A percentile compares a stretch with the other conserved stretches of the same genome.
These are phyloP conservation scores for Eimeria praecox DNA, from an alignment of 169 alveolate genomes.

Conservation along the genomic window DNA sequence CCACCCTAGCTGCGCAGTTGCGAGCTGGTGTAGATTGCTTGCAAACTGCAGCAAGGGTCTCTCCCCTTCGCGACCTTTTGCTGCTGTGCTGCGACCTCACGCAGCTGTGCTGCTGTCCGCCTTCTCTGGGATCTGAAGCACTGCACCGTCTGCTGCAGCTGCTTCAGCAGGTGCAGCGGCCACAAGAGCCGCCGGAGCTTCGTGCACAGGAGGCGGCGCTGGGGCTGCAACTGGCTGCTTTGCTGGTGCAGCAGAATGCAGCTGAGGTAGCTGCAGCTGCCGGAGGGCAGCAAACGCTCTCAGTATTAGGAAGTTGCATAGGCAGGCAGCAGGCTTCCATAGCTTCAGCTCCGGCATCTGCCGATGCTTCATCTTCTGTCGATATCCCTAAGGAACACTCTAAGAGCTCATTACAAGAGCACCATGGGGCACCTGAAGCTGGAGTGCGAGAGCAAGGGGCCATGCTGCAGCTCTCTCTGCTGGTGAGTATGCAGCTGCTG, in stretches of 20 bases:
- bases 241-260: constrained; percentile 26
- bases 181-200: background rate
- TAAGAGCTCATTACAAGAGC: background rate
- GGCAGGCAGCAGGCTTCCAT: background rate
- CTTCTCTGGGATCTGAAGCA: background rate
- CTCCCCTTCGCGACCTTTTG: background rate
- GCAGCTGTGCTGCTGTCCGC: constrained; percentile 49
- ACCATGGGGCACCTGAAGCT: background rate
- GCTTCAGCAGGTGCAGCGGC: constrained; percentile 28
- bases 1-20: background rate
- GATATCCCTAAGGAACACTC: background rate
- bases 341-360: background rate
- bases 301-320: background rate
- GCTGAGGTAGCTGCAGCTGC: background rate
- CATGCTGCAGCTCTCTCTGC: constrained; percentile 9
- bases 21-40: constrained; percentile 21
- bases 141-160: constrained; percentile 40
- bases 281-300: background rate
- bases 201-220: constrained; percentile 1
- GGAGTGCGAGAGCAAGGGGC: background rate
- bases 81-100: constrained; percentile 8
- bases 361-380: background rate
- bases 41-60: background rate
- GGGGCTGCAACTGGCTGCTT: constrained; percentile 30
- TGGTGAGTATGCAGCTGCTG: background rate